These are phyloP conservation scores for Tylopilus balloui DNA, from an alignment of 768 basidiomycete species.

Conservation along the genomic window DNA sequence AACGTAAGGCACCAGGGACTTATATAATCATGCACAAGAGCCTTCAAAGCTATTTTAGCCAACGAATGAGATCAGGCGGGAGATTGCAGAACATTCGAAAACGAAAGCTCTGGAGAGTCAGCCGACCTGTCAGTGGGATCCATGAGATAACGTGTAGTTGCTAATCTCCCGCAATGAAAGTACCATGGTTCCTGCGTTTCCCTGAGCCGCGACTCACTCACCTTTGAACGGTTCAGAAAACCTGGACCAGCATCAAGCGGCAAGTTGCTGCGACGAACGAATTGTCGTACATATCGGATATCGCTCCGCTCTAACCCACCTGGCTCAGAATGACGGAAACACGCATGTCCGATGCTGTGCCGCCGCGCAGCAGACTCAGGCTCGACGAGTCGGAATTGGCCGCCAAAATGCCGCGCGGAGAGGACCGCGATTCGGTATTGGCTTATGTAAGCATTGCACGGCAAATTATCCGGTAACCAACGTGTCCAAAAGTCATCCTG, in stretches of 20 bases:
- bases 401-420: conserved; percentile 2
- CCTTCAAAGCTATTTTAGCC: background rate
- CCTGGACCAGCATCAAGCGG: too few species aligned
- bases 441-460: conserved; percentile 9
- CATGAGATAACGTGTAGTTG: too few species aligned
- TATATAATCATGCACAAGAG: conserved; percentile 5
- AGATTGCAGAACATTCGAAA: background rate
- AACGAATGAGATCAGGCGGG: background rate
- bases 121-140: background rate
- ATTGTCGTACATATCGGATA: conserved; percentile 5
- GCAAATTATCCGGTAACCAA: background rate
- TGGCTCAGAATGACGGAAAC: background rate
- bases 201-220: background rate
- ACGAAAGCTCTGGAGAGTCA: background rate
- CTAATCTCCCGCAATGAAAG: background rate
- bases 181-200: background rate
- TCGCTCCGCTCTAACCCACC: background rate
- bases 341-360: background rate
- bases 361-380: background rate
- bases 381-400: too few species aligned
- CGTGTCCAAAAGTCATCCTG: background rate
- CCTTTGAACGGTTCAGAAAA: background rate
- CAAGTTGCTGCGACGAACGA: background rate
- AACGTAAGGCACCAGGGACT: conserved; percentile 9
- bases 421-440: too few species aligned